Evolutionary conservation across 192 early-diverging fungal genomes (phyloP).

Genomic region (Phlyctochytrium planicorne): DNA sequence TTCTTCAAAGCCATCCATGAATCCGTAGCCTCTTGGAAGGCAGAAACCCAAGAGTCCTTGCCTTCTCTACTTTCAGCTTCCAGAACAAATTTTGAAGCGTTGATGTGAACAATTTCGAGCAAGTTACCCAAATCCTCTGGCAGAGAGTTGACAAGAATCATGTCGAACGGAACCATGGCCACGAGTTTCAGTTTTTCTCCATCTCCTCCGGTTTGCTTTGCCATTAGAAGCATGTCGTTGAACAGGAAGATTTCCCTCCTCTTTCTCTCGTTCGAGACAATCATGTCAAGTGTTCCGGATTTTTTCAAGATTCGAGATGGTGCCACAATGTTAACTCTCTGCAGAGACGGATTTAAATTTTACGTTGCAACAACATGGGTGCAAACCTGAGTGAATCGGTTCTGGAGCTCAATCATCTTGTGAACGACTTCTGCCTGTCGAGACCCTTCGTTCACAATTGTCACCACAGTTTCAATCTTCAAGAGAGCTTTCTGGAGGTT

Average conservation of each 20-base stretch:
- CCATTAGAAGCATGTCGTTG: constrained; percentile 53
- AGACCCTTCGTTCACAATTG: constrained; percentile 56
- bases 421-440: constrained; percentile 52
- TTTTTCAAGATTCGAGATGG: constrained; percentile 45
- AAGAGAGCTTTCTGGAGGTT: constrained; percentile 41
- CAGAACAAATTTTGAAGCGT: constrained; percentile 23
- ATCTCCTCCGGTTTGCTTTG: constrained; percentile 28
- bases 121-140: constrained; percentile 3
- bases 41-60: constrained; percentile 38
- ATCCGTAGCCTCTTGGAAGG: constrained; percentile 37
- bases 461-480: constrained; percentile 57
- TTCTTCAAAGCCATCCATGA: constrained; percentile 36
- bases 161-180: constrained; percentile 49
- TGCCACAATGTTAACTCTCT: constrained; percentile 52
- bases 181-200: constrained; percentile 50
- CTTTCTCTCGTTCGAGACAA: constrained; percentile 36
- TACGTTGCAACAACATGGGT: no score
- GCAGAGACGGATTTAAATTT: not conserved
- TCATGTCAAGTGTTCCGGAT: constrained; percentile 36
- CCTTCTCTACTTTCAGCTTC: constrained; percentile 20
- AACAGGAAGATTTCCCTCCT: constrained; percentile 53
- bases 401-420: constrained; percentile 53
- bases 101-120: constrained; percentile 46
- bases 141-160: constrained; percentile 41
- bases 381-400: constrained; percentile 34